Base-by-base conservation (phyloP, 192 early-diverging fungal genomes). In the Globomyces pollinis-pini region DNA sequence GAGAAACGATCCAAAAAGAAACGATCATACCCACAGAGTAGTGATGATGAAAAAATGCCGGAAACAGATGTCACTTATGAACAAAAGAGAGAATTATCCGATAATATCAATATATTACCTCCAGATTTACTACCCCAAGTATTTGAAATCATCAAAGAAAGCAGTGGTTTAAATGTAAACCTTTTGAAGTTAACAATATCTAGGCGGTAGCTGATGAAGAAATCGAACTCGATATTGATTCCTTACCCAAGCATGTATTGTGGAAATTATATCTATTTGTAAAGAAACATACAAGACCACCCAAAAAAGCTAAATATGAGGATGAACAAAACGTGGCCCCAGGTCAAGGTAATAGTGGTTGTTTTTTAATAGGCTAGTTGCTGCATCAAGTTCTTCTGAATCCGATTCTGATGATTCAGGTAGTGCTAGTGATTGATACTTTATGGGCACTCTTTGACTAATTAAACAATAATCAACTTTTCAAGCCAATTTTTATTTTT, bases 141-240 rank as follows among this genome's bases (percentile, higher is more conserved):
- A 1, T 81, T 87, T 33, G 69, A 80, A 41, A 89, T 93, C 50
- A 90, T 93, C 56, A 80, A 78, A 50, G 74, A 58, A 31, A 76
- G 66, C 43, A 78, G 81, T 69, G 16, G n/a, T n/a, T 6, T 55
- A 24, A 20, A 31, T 34, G 55, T 57, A 57, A 5, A 15, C 13
- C 15, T 12, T 24, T 44, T 38, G 11, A 20, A 23, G 23, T 23
- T 49, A 24, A n/a, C n/a, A n/a, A n/a, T n/a, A n/a, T 34, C 2
- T 51, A 74, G 39, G 53, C 57, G 3, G 70, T 73, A n/a, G 80
- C 74, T 3, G 82, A 88, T 56, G 88, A 89, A 34, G 94, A 96
- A 68, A 91, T 97, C 57, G 93, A 96, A 65, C 76, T 98, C 61
- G 95, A 98, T 59, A 95, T 98, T 70, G 93, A 95, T 58, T 76